Evolutionary conservation across 108 stramenopile species (phyloP), one percentile per base, ranked within the genome.

Genomic region (Nannochloropsis oceanica): DNA sequence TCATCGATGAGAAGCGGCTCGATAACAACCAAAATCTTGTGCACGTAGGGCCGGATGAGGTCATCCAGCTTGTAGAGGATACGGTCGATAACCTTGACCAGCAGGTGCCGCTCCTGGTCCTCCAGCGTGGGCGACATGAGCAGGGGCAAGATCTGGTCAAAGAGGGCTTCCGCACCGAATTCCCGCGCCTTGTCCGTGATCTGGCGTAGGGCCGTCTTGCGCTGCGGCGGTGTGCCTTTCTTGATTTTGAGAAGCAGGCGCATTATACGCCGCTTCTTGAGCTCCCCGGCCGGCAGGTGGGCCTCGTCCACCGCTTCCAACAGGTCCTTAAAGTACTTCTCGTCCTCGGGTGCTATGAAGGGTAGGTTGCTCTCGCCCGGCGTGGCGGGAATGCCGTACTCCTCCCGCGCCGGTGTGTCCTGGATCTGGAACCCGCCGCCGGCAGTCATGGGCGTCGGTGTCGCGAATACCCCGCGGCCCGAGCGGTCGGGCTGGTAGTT

Each of bases 1-100:
- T 97, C 96, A 91, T 98, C 99, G 82, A 99, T 98, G 27, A 99
- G 92, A 43, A 99, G 90, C 9, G 99, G 98, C 90, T 96, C 96
- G 85, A 99, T 97, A 8, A 98, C 98, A 22, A 96, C 97, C 12
- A 99, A 91, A 84, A 99, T 99, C 79, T 96, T 91, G 87, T 99
- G 97, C 80, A 97, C 98, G 91, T 91, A 97, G 9, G 99, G 98
- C 43, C 97, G 90, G 12, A 99, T 97, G 14, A 97, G 89, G 88
- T 99, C 98, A 82, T 97, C 96, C 44, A 99, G 92, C 85, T 97
- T 96, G 93, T 98, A 99, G 46, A 99, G 88, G 25, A 99, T 92
- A 9, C 99, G 97, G 91, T 99, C 99, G 88, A 99, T 98, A 0
- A 89, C 88, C 91, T 99, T 99, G 73, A 99, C 99, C 25, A 99